Percentiles rank a stretch among this genome's conserved stretches.
These are phyloP conservation scores for Carex kokanica DNA, from an alignment of 176 grass and related monocot species.

Conservation along the genomic window DNA sequence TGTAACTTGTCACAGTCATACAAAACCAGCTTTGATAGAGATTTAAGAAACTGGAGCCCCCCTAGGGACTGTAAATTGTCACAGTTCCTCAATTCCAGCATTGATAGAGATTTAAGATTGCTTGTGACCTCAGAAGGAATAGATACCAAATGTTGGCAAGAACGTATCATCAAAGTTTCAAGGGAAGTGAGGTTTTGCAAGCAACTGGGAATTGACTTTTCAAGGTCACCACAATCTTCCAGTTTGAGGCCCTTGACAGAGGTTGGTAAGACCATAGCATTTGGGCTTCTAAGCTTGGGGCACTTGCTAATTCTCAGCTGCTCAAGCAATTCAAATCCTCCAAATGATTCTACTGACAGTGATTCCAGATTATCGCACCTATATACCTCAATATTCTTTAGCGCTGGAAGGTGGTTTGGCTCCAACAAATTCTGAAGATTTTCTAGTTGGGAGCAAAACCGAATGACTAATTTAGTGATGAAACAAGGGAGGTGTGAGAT, in stretches of 20 bases:
- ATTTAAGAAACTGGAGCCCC: neutral
- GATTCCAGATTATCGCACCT: neutral
- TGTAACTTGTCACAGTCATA: too few species aligned
- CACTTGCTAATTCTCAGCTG: neutral
- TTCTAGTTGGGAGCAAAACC: neutral
- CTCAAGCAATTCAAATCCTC: neutral
- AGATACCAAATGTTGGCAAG: neutral
- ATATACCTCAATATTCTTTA: neutral
- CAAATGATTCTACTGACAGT: neutral
- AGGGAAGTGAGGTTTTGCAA: slow-evolving; percentile 26
- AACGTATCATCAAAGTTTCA: neutral
- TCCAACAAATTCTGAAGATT: slow-evolving; percentile 13
- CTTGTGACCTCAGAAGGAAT: neutral
- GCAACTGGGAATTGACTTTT: neutral
- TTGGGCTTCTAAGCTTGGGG: neutral
- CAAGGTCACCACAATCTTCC: neutral
- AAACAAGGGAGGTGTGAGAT: neutral
- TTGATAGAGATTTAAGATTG: neutral
- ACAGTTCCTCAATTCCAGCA: neutral
- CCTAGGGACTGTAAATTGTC: too few species aligned
- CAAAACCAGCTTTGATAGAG: too few species aligned
- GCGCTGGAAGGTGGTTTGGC: neutral
- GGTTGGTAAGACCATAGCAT: slow-evolving; percentile 13
- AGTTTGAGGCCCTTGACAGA: slow-evolving; percentile 13
- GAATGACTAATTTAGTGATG: neutral